These are phyloP conservation scores for Trichoderma breve DNA, from an alignment of 2,329 filamentous ascomycete genomes.

Conservation along the genomic window DNA sequence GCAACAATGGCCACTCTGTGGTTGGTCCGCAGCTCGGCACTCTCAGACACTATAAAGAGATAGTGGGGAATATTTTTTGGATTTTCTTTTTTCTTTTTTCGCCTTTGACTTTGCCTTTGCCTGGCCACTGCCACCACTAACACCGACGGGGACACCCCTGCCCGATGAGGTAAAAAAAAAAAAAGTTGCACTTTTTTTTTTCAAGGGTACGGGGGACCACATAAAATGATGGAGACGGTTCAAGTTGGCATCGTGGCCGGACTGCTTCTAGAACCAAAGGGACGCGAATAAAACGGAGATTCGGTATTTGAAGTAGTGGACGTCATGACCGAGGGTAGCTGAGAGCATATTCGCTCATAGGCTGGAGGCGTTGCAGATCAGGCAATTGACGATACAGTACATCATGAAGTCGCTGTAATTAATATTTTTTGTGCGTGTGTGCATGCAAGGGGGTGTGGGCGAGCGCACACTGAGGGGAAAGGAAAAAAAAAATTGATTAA, in stretches of 20 bases:
- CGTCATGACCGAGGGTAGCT: not conserved
- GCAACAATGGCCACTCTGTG: not conserved
- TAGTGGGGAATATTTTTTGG: not conserved
- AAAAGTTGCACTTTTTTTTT: not conserved
- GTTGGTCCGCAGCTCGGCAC: conserved; percentile 17
- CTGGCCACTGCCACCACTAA: not conserved
- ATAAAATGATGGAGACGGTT: not conserved
- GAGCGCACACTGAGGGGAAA: not conserved
- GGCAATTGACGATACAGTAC: not conserved
- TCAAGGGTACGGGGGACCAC: conserved; percentile 8
- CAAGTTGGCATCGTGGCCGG: not conserved
- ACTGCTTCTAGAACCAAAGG: conserved; percentile 15
- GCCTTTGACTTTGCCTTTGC: not conserved
- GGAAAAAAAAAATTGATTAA: not conserved
- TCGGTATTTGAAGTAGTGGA: not conserved
- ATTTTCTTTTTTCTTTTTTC: not conserved
- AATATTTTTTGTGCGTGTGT: not conserved
- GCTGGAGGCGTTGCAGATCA: not conserved
- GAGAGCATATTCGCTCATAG: not conserved
- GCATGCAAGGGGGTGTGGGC: not conserved
- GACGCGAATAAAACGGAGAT: conserved; percentile 3
- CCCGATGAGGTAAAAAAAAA: conserved; percentile 12
- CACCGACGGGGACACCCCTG: not conserved
- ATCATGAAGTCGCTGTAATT: not conserved
- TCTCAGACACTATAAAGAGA: not conserved